phyloP scores from a whole-genome alignment of 768 basidiomycete genomes.

The Tylopilus subfusipes region DNA sequence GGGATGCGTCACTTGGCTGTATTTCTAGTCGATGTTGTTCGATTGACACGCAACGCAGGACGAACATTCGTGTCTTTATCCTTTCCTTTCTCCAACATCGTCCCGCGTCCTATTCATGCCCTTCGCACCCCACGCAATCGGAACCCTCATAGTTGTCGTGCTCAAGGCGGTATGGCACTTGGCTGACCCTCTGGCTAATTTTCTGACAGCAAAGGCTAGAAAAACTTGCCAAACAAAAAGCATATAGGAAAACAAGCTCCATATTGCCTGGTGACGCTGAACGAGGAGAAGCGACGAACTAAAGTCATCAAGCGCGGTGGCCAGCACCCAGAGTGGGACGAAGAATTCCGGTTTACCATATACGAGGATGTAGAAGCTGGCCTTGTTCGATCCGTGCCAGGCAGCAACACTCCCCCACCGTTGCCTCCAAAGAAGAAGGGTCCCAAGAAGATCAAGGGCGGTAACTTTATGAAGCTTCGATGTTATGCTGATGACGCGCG shows the following conservation, averaged over 20 bases:
- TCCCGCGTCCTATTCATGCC: slow-evolving; percentile 43
- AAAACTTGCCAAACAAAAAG: slow-evolving; percentile 85
- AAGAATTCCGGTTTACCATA: slow-evolving; percentile 91
- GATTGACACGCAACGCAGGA: slow-evolving; percentile 21
- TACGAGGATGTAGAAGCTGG: slow-evolving; percentile 68
- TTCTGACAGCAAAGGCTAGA: slow-evolving; percentile 43
- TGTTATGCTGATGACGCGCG: slow-evolving; percentile 95
- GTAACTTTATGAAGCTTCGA: slow-evolving; percentile 70
- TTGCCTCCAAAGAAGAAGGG: slow-evolving; percentile 63
- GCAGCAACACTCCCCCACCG: slow-evolving; percentile 55
- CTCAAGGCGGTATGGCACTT: slow-evolving; percentile 79
- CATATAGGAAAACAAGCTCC: slow-evolving; percentile 98
- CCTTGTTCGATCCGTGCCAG: slow-evolving; percentile 40
- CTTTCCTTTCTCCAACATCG: background rate
- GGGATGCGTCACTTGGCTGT: background rate
- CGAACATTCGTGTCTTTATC: slow-evolving; percentile 4
- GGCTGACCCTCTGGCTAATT: background rate
- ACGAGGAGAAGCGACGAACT: slow-evolving; percentile 82
- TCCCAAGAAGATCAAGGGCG: slow-evolving; percentile 59
- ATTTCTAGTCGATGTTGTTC: slow-evolving; percentile 9
- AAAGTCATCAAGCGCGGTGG: slow-evolving; percentile 96
- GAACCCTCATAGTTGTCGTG: slow-evolving; percentile 90
- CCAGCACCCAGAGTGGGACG: slow-evolving; percentile 99
- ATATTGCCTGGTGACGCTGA: slow-evolving; percentile 77
- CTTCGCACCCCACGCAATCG: slow-evolving; percentile 68